Conservation (phyloP, 257 asterid genomes). For the Solanum arcanum region DNA sequence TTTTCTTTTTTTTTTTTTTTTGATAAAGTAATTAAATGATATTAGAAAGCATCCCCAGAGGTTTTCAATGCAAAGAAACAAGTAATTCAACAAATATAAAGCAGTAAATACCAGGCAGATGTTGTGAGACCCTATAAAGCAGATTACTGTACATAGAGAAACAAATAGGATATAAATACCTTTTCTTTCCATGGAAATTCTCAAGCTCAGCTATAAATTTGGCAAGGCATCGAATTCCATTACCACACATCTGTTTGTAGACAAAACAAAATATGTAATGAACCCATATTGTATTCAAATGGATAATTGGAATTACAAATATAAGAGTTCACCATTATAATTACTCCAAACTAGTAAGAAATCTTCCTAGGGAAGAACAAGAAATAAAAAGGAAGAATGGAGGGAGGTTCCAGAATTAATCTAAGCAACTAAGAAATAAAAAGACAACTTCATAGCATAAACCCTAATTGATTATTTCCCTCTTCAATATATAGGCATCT, state of each 20-base stretch:
- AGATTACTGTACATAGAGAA: not conserved
- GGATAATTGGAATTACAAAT: not conserved
- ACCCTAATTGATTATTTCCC: not conserved
- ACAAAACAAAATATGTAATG: not conserved
- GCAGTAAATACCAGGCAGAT: not conserved
- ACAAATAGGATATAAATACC: constrained; percentile 19
- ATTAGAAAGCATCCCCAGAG: too few relatives aligned
- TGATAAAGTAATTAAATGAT: too few relatives aligned
- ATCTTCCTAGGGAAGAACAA: not conserved
- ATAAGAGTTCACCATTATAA: not conserved
- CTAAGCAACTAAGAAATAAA: not conserved
- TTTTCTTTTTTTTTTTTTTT: not conserved
- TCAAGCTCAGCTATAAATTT: constrained; percentile 72
- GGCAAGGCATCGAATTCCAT: constrained; percentile 95
- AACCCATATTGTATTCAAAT: not conserved
- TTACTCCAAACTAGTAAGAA: not conserved
- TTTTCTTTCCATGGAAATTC: constrained; percentile 56
- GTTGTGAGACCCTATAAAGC: not conserved
- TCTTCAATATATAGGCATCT: not conserved
- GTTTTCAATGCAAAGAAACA: not conserved
- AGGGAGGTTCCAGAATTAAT: not conserved
- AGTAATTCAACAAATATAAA: not conserved
- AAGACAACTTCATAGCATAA: not conserved
- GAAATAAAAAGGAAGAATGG: not conserved
- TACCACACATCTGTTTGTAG: constrained; percentile 77